These are phyloP conservation scores for Ministeria vibrans DNA, from an alignment of 78 protist species.

Conservation along the genomic window DNA sequence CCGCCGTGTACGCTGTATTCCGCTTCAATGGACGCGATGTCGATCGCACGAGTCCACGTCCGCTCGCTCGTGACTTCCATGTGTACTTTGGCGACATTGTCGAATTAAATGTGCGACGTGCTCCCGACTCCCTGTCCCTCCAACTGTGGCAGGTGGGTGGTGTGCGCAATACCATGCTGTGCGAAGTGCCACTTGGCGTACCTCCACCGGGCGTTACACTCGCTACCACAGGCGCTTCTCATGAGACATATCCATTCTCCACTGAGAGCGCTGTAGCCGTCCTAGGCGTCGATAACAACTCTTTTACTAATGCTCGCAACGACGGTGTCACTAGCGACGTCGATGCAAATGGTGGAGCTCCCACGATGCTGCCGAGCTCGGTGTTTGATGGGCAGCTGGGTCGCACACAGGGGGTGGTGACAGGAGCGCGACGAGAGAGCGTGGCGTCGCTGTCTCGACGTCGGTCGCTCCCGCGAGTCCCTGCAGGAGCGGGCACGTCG, in stretches of 20 bases:
- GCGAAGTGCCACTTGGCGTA: neutral
- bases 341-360: neutral
- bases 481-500: neutral
- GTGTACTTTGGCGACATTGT: neutral
- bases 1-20: neutral
- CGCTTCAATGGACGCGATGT: neutral
- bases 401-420: too few relatives aligned
- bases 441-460: too few relatives aligned
- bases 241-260: too few relatives aligned
- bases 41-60: neutral
- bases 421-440: too few relatives aligned
- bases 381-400: neutral
- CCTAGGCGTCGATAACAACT: neutral
- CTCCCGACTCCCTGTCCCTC: neutral
- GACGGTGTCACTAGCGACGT: neutral
- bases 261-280: neutral
- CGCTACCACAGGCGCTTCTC: too few relatives aligned
- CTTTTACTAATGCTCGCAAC: neutral
- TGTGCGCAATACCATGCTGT: neutral
- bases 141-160: neutral
- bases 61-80: neutral
- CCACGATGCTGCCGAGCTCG: neutral
- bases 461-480: too few relatives aligned
- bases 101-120: neutral
- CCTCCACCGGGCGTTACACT: too few relatives aligned